phyloP scores from a whole-genome alignment of 2,329 filamentous ascomycete genomes.

The Pezicula rhizophila region DNA sequence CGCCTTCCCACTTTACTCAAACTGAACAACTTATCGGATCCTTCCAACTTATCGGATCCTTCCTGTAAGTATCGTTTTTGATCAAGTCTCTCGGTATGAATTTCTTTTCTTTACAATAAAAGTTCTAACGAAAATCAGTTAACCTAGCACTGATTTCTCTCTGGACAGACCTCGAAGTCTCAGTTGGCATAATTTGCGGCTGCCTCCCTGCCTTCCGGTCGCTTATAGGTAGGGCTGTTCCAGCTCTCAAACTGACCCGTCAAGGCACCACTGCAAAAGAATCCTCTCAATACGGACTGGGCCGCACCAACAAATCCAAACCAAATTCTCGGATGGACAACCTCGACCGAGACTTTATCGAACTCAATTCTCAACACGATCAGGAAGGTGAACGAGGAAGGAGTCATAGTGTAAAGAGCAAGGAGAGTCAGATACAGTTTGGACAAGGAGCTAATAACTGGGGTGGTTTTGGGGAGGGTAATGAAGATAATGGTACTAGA shows the following conservation, averaged over 20 bases:
- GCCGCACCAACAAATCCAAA: not conserved
- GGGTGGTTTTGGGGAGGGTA: too few relatives aligned
- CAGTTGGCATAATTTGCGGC: constrained; percentile 34
- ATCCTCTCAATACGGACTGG: not conserved
- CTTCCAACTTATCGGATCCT: constrained; percentile 5
- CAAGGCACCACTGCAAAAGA: not conserved
- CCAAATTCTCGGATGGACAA: not conserved
- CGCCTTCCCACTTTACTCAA: constrained; percentile 5
- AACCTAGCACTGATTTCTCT: constrained; percentile 13
- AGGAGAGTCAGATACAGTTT: too few relatives aligned
- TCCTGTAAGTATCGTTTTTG: constrained; percentile 7
- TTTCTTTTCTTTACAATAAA: too few relatives aligned
- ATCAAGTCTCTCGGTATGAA: too few relatives aligned
- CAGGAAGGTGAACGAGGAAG: not conserved
- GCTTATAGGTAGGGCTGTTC: constrained; percentile 15
- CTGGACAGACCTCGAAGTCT: constrained; percentile 29
- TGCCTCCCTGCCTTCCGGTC: constrained; percentile 35
- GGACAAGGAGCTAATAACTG: too few relatives aligned
- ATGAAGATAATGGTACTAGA: too few relatives aligned
- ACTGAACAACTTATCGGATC: constrained; percentile 4
- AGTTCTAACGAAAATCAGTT: not conserved
- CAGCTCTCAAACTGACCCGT: constrained; percentile 19
- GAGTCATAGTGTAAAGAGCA: too few relatives aligned
- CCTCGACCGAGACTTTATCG: constrained; percentile 1
- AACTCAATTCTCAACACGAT: not conserved